Evolutionary conservation across 1,284 basidiomycete genomes (phyloP).

Genomic region (Naganishia sp.): DNA sequence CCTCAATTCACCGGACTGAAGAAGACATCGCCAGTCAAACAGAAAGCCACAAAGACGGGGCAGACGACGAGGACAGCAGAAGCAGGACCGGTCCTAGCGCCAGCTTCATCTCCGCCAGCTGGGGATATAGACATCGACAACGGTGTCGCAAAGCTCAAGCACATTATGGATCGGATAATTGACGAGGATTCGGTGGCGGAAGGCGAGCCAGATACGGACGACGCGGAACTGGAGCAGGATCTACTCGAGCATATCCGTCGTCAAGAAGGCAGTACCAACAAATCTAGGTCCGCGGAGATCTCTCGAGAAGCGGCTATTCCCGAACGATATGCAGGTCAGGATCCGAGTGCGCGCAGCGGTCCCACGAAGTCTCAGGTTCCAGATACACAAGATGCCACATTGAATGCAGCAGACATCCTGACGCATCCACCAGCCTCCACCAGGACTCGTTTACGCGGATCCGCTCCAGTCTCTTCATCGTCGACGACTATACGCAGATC

Average conservation of each 20-base stretch:
- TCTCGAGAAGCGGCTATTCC: not conserved
- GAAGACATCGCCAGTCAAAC: not conserved
- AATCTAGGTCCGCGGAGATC: no score
- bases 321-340: not conserved
- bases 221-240: conserved; percentile 17
- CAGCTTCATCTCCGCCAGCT: conserved; percentile 10
- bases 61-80: not conserved
- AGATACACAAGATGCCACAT: conserved; percentile 2
- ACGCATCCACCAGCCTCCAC: not conserved
- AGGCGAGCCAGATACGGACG: conserved; percentile 18
- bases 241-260: conserved; percentile 3
- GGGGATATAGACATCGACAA: not conserved
- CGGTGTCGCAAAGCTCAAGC: conserved; percentile 1
- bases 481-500: conserved; percentile 4
- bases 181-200: conserved; percentile 21
- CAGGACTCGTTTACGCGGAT: not conserved
- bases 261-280: not conserved
- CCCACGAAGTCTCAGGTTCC: conserved; percentile 19
- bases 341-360: not conserved
- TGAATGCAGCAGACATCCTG: not conserved
- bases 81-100: conserved; percentile 5
- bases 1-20: not conserved
- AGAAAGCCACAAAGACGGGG: not conserved
- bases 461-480: not conserved
- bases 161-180: conserved; percentile 3